Evolutionary conservation across 805 yeast genomes (phyloP).

Genomic region (Lachancea nothofagi): DNA sequence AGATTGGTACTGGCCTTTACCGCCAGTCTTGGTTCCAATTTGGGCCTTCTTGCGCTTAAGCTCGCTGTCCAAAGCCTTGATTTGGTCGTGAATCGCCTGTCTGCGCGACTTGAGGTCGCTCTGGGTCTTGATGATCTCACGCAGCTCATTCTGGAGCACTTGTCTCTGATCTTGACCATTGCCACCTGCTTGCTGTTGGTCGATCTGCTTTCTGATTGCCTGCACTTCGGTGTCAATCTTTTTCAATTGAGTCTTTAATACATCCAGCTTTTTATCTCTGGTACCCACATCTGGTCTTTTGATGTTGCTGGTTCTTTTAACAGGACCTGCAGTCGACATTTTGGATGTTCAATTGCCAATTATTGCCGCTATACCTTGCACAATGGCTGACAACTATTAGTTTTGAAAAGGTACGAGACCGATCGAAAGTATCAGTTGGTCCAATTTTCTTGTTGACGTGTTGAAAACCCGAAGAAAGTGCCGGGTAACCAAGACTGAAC

Average conservation of each 20-base stretch:
- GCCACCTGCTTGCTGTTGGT: conserved; percentile 43
- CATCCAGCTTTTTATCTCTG: conserved; percentile 53
- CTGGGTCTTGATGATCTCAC: conserved; percentile 42
- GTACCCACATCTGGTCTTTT: conserved; percentile 70
- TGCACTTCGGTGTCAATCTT: conserved; percentile 51
- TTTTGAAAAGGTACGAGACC: too few species aligned
- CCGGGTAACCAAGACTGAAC: conserved; percentile 4
- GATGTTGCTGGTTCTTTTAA: conserved; percentile 29
- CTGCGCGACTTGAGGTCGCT: conserved; percentile 43
- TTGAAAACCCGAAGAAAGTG: neutral
- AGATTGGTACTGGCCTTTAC: conserved; percentile 55
- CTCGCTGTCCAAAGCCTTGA: conserved; percentile 61
- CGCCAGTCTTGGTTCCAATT: conserved; percentile 46
- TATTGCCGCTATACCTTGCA: conserved; percentile 5
- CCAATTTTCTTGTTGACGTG: conserved; percentile 6
- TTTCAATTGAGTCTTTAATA: conserved; percentile 55
- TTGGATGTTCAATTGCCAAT: neutral
- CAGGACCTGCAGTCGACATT: conserved; percentile 8
- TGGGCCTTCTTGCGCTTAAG: conserved; percentile 73
- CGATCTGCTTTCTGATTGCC: conserved; percentile 50
- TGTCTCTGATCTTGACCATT: conserved; percentile 47
- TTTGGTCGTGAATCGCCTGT: conserved; percentile 51
- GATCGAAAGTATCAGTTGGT: too few species aligned
- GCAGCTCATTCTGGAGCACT: conserved; percentile 46
- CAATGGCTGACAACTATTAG: conserved; percentile 3